Percentiles rank a stretch among this genome's conserved stretches.
These are phyloP conservation scores for Micromonas pusilla DNA, from an alignment of 139 green algal genomes.

Conservation along the genomic window DNA sequence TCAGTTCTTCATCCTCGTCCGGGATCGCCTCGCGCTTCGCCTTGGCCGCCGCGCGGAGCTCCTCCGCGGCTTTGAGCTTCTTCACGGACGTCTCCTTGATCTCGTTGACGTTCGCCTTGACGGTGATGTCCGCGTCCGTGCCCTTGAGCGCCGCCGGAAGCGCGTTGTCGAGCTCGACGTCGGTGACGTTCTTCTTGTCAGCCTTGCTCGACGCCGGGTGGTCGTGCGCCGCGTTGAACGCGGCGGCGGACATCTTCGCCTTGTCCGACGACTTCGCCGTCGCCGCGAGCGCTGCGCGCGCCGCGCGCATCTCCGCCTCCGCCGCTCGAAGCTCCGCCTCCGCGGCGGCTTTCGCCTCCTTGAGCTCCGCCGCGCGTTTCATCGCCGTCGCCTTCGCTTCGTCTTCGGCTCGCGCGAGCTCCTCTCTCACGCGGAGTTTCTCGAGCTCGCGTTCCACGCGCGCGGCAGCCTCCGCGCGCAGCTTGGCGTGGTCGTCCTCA, in stretches of 20 bases:
- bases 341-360: not conserved
- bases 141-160: not conserved
- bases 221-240: not conserved
- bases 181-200: too few relatives aligned
- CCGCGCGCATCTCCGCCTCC: not conserved
- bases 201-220: not conserved
- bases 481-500: not conserved
- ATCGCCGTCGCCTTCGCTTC: not conserved
- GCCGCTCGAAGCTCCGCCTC: not conserved
- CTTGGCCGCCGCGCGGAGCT: not conserved
- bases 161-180: too few relatives aligned
- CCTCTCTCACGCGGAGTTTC: slow-evolving; percentile 1
- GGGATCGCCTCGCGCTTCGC: not conserved
- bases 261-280: not conserved
- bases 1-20: slow-evolving; percentile 33
- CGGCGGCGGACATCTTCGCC: not conserved
- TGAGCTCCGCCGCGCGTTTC: not conserved
- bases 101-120: not conserved
- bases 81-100: not conserved
- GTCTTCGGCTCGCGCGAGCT: not conserved
- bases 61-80: not conserved
- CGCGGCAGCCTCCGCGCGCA: not conserved
- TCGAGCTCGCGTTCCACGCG: not conserved
- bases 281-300: not conserved
- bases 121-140: not conserved